Percentiles rank a stretch among this genome's conserved stretches.
These are phyloP conservation scores for Salix exigua DNA, from an alignment of 345 rosid species.

Conservation along the genomic window DNA sequence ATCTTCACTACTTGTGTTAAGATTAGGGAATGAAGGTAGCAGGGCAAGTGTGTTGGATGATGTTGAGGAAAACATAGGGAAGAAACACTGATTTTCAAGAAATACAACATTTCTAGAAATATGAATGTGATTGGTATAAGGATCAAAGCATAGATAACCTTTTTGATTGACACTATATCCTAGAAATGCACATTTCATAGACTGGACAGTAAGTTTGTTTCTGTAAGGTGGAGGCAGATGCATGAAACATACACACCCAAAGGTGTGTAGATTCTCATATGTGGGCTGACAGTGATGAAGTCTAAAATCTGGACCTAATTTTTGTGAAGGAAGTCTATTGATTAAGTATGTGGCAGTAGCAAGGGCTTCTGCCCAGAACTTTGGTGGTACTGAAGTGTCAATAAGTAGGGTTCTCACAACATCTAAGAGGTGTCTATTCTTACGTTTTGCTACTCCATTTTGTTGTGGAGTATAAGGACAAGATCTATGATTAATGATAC, in stretches of 20 bases:
- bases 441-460: too few relatives aligned
- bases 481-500: too few relatives aligned
- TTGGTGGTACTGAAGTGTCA: background rate
- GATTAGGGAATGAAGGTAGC: background rate
- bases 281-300: background rate
- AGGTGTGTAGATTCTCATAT: background rate
- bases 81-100: too few relatives aligned
- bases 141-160: too few relatives aligned
- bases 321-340: background rate
- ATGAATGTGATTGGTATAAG: too few relatives aligned
- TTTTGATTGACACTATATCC: background rate
- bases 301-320: background rate
- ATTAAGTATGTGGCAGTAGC: background rate
- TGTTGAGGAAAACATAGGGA: too few relatives aligned
- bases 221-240: background rate
- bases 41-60: too few relatives aligned
- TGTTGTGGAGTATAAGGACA: too few relatives aligned
- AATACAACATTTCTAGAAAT: too few relatives aligned
- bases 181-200: background rate
- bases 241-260: background rate
- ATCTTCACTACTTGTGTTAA: too few relatives aligned
- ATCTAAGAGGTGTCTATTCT: background rate
- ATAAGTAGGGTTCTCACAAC: background rate
- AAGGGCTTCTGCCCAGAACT: background rate
- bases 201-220: background rate